phyloP scores from a whole-genome alignment of 2,329 filamentous ascomycete genomes.

The Ceratocystis cubensis region DNA sequence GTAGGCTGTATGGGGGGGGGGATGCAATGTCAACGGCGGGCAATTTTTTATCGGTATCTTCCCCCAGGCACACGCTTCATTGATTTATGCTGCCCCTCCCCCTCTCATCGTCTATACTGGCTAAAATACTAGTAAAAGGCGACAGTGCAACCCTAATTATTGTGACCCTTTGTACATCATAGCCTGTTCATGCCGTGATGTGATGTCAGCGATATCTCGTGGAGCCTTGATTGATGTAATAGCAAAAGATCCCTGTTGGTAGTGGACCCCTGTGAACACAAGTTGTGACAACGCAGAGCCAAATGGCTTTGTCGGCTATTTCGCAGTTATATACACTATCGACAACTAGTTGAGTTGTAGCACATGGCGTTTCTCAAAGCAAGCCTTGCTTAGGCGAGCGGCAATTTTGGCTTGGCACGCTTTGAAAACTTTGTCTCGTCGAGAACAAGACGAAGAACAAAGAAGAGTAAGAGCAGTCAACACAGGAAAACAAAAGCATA shows the following conservation, averaged over 20 bases:
- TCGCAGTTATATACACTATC: background rate
- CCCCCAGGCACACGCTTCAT: too few species aligned
- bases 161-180: background rate
- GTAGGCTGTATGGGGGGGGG: background rate
- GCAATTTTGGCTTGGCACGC: background rate
- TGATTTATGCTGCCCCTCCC: too few species aligned
- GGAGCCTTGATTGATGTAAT: background rate
- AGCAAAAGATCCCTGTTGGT: background rate
- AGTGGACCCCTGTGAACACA: background rate
- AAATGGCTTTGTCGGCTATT: background rate
- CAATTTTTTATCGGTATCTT: too few species aligned
- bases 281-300: background rate
- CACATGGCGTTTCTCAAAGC: background rate
- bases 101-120: too few species aligned
- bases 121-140: background rate
- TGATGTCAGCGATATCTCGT: background rate
- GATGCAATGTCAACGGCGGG: background rate
- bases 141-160: background rate
- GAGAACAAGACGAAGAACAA: too few species aligned
- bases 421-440: background rate
- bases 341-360: background rate
- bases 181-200: background rate
- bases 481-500: background rate
- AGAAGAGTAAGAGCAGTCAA: background rate
- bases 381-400: background rate